Percentiles rank a stretch among this genome's conserved stretches.
Evolutionary conservation across 2,329 filamentous ascomycete genomes (phyloP).

Genomic region (Erysiphe pisi): DNA sequence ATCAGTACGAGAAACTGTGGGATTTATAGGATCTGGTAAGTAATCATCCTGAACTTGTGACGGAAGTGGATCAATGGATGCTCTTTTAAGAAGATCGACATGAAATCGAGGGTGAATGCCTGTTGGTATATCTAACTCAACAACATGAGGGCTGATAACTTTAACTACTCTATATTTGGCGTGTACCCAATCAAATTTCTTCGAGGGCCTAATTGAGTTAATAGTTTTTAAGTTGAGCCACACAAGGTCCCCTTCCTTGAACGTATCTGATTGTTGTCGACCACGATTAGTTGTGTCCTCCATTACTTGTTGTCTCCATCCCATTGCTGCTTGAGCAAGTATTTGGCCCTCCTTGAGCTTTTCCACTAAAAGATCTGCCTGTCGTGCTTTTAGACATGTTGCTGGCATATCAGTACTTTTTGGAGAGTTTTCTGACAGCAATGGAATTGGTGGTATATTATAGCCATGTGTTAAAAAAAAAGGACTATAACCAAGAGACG

Average conservation of each 20-base stretch:
- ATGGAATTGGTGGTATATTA: neutral
- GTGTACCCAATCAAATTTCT: constrained; percentile 14
- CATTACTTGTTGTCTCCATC: neutral
- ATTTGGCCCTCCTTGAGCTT: constrained; percentile 37
- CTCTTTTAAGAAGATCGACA: neutral
- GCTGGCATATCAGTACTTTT: neutral
- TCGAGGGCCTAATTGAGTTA: neutral
- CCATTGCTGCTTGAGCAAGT: neutral
- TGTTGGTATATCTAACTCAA: neutral
- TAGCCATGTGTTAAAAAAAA: neutral
- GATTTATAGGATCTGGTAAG: neutral
- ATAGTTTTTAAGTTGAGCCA: constrained; percentile 12
- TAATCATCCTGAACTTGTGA: neutral
- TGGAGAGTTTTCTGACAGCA: neutral
- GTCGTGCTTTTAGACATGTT: neutral
- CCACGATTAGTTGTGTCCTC: neutral
- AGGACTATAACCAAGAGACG: constrained; percentile 8
- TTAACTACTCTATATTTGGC: constrained; percentile 19
- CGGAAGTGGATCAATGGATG: neutral
- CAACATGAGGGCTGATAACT: neutral
- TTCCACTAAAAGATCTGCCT: neutral
- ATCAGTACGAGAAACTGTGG: neutral
- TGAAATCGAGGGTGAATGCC: neutral
- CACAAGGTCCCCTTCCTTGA: neutral
- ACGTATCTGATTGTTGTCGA: constrained; percentile 1